phyloP scores from a whole-genome alignment of 163 green algal species.

The Volvox carteri region DNA sequence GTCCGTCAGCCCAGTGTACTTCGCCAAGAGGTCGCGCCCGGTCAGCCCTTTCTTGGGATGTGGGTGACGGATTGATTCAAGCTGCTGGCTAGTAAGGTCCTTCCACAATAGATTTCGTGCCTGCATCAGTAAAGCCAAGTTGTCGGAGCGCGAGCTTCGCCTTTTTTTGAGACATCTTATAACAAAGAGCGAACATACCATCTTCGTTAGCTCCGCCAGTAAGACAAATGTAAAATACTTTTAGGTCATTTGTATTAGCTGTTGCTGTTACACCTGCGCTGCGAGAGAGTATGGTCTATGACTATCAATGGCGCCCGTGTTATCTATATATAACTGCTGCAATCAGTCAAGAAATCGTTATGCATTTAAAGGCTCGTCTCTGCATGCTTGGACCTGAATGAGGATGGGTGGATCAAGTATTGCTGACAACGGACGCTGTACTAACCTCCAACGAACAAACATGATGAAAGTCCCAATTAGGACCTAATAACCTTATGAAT shows the following conservation, averaged over 20 bases:
- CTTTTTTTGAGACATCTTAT: background rate
- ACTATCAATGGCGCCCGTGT: background rate
- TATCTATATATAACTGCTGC: background rate
- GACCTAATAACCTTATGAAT: no score
- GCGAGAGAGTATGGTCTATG: background rate
- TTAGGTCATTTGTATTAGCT: background rate
- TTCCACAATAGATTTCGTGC: slow-evolving; percentile 67
- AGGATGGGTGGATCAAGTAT: background rate
- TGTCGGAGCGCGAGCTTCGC: background rate
- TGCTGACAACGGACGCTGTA: no score
- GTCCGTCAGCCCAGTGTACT: slow-evolving; percentile 51
- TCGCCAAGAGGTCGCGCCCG: slow-evolving; percentile 57
- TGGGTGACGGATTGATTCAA: slow-evolving; percentile 57
- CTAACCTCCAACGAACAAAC: no score
- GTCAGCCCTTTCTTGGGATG: slow-evolving; percentile 59
- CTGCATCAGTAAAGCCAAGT: background rate
- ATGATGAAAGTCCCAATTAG: no score
- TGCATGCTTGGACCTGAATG: background rate
- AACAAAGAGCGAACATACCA: background rate
- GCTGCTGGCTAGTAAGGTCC: slow-evolving; percentile 67
- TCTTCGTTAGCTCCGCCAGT: background rate
- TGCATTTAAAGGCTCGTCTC: background rate
- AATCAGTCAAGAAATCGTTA: background rate
- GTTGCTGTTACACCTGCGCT: background rate
- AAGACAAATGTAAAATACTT: background rate